Evolutionary conservation across 768 basidiomycete species (phyloP).

Genomic region (Tricholoma hemisulphureum): DNA sequence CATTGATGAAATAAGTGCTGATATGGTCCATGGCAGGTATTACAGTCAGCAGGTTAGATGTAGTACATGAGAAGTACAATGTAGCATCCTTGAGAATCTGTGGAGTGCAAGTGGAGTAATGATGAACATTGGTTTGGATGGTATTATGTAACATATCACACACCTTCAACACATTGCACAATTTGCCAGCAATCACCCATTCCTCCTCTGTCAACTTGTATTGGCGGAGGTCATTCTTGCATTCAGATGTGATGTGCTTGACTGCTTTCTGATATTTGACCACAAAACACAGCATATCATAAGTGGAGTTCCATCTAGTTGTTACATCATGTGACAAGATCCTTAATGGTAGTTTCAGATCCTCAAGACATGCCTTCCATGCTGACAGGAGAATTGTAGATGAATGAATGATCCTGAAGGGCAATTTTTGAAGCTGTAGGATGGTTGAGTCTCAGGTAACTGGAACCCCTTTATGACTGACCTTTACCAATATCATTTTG

Average conservation of each 20-base stretch:
- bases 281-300: background rate
- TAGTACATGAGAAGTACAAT: slow-evolving; percentile 31
- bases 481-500: slow-evolving; percentile 30
- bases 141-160: background rate
- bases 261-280: background rate
- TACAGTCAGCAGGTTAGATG: slow-evolving; percentile 25
- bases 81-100: slow-evolving; percentile 38
- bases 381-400: slow-evolving; percentile 17
- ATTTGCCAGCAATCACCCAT: background rate
- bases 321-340: slow-evolving; percentile 38
- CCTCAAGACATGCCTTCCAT: slow-evolving; percentile 18
- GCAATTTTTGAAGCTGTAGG: slow-evolving; percentile 18
- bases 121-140: too few species aligned
- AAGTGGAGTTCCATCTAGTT: slow-evolving; percentile 37
- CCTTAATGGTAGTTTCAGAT: slow-evolving; percentile 7
- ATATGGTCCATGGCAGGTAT: slow-evolving; percentile 34
- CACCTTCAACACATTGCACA: background rate
- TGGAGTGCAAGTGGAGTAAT: background rate
- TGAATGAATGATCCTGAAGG: slow-evolving; percentile 24
- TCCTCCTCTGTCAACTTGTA: background rate
- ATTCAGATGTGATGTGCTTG: background rate
- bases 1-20: slow-evolving; percentile 3
- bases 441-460: background rate
- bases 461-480: slow-evolving; percentile 15
- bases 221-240: background rate